A percentile compares a stretch with the other conserved stretches of the same genome.
These are phyloP conservation scores for Avena atlantica DNA, from an alignment of 176 grass and related monocot species.

Conservation along the genomic window DNA sequence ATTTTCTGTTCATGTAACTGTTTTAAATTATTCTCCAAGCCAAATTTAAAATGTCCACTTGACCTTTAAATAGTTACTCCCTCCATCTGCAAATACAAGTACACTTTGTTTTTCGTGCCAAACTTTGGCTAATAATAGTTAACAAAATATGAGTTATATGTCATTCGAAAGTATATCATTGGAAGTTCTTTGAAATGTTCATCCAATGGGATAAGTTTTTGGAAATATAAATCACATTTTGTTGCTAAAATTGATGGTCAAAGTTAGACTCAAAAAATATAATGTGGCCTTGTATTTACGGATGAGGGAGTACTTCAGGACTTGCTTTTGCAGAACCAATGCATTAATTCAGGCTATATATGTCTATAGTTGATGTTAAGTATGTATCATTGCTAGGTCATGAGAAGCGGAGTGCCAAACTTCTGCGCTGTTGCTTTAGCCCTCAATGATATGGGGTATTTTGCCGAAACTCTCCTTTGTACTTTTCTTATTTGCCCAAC, in stretches of 20 bases:
- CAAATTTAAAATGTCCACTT: neutral
- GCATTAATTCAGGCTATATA: slow-evolving; percentile 28
- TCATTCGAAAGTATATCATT: no score
- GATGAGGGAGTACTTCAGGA: neutral
- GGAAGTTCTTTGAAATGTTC: no score
- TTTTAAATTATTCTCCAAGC: slow-evolving; percentile 14
- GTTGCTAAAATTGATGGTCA: no score
- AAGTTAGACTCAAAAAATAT: no score
- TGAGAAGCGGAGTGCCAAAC: slow-evolving; percentile 92
- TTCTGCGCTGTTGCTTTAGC: slow-evolving; percentile 98
- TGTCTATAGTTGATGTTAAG: slow-evolving; percentile 39
- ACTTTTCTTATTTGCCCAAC: slow-evolving; percentile 16
- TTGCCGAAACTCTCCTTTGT: slow-evolving; percentile 36
- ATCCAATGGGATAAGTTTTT: no score
- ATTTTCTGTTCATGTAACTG: neutral
- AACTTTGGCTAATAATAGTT: no score
- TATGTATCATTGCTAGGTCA: slow-evolving; percentile 64
- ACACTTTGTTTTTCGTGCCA: no score
- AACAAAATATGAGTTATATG: no score
- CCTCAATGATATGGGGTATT: slow-evolving; percentile 89
- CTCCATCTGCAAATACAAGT: no score
- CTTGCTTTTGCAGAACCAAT: neutral
- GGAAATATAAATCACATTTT: no score
- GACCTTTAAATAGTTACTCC: neutral
- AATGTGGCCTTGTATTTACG: no score